A percentile compares a stretch with the other conserved stretches of the same genome.
phyloP scores from a whole-genome alignment of 2,329 filamentous ascomycete genomes.

The Pleochaeta shiraiana region DNA sequence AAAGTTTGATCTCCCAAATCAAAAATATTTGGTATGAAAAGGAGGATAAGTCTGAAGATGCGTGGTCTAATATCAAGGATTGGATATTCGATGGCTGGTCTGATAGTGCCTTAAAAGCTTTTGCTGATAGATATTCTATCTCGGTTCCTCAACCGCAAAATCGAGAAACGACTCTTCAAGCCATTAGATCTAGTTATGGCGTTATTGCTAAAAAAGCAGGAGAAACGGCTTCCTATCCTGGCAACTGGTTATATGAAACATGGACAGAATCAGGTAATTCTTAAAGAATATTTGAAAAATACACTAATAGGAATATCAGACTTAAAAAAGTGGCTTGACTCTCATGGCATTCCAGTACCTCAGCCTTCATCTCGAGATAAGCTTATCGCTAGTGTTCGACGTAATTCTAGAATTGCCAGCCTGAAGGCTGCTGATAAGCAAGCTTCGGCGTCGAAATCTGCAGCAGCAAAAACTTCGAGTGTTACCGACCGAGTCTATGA shows the following conservation, averaged over 20 bases:
- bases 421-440: slow-evolving; percentile 40
- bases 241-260: slow-evolving; percentile 77
- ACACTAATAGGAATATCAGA: slow-evolving; percentile 24
- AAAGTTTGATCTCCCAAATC: slow-evolving; percentile 45
- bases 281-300: neutral
- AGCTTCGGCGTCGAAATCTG: slow-evolving; percentile 38
- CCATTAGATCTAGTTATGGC: slow-evolving; percentile 66
- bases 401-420: slow-evolving; percentile 66
- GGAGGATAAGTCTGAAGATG: slow-evolving; percentile 50
- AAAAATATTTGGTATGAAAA: slow-evolving; percentile 58
- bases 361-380: slow-evolving; percentile 72
- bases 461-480: slow-evolving; percentile 46
- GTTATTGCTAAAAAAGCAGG: slow-evolving; percentile 48
- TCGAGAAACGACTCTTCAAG: slow-evolving; percentile 59
- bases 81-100: slow-evolving; percentile 74
- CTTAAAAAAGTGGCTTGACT: slow-evolving; percentile 82
- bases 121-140: slow-evolving; percentile 73
- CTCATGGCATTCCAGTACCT: slow-evolving; percentile 64
- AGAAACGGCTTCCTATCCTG: slow-evolving; percentile 68
- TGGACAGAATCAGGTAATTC: slow-evolving; percentile 53
- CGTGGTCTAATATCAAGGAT: slow-evolving; percentile 52
- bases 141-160: slow-evolving; percentile 68
- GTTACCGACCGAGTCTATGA: slow-evolving; percentile 71
- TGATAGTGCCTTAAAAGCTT: slow-evolving; percentile 43
- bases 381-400: slow-evolving; percentile 71